Conservation (phyloP, 805 yeast genomes). For the Candida manassasensis region DNA sequence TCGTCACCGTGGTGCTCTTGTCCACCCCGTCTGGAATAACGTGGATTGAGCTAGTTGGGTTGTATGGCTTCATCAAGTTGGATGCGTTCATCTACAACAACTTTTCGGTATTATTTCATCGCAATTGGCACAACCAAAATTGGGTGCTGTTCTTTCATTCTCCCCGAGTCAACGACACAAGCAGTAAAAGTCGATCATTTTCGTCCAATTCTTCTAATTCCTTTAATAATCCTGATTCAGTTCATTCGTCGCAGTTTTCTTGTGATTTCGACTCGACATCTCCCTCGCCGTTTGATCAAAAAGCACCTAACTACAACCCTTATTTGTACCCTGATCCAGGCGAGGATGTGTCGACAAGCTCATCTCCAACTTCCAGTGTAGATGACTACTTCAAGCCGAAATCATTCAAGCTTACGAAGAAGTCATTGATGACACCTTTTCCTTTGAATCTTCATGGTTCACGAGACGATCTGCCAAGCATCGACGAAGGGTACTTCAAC, state of each 20-base stretch:
- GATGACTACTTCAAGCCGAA: slow-evolving; percentile 1
- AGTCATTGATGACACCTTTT: slow-evolving; percentile 3
- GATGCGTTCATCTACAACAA: background rate
- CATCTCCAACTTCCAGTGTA: background rate
- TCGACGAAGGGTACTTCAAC: too few species aligned
- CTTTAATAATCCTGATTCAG: too few species aligned
- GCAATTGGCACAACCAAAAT: too few species aligned
- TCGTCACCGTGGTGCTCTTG: background rate
- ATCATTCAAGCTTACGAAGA: slow-evolving; percentile 2
- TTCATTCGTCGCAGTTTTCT: too few species aligned
- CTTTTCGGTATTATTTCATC: too few species aligned
- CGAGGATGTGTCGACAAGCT: background rate
- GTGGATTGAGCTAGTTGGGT: background rate
- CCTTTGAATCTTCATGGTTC: slow-evolving; percentile 4
- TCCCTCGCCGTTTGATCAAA: background rate
- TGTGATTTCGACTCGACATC: too few species aligned
- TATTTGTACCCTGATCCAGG: background rate
- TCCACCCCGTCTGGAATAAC: background rate
- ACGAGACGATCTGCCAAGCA: too few species aligned
- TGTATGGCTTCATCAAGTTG: background rate
- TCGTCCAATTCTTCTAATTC: too few species aligned
- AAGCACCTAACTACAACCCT: slow-evolving; percentile 4
- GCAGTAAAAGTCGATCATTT: too few species aligned
- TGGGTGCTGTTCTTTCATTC: too few species aligned
- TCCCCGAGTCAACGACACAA: too few species aligned